Evolutionary conservation across 371 early-diverging fungal species (phyloP).

Genomic region (Syncephalis plumigaleata): DNA sequence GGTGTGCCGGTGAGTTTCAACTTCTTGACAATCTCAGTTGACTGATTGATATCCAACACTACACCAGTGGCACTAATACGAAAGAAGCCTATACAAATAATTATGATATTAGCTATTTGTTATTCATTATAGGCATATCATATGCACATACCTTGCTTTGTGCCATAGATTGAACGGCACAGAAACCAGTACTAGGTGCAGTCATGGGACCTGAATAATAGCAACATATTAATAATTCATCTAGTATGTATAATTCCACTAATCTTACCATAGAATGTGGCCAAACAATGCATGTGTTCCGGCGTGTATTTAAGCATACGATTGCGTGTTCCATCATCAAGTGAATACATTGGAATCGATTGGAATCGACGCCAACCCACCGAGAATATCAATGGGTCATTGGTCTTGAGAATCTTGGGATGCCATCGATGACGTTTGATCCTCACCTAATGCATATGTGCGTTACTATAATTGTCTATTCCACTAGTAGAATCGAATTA

Average conservation of each 20-base stretch:
- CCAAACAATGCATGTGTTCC: slow-evolving; percentile 97
- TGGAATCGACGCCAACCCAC: slow-evolving; percentile 99
- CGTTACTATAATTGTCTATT: neutral
- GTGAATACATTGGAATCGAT: slow-evolving; percentile 85
- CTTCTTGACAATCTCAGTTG: slow-evolving; percentile 92
- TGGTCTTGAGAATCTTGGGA: slow-evolving; percentile 89
- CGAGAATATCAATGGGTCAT: slow-evolving; percentile 94
- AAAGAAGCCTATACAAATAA: slow-evolving; percentile 39
- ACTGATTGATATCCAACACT: slow-evolving; percentile 81
- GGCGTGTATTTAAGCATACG: slow-evolving; percentile 98
- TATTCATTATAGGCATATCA: neutral
- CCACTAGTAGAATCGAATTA: neutral
- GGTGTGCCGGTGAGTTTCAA: slow-evolving; percentile 95
- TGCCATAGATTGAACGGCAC: slow-evolving; percentile 68
- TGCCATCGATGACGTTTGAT: slow-evolving; percentile 98
- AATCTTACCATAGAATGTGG: slow-evolving; percentile 73
- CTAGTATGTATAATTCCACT: slow-evolving; percentile 21
- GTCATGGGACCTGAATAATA: slow-evolving; percentile 46
- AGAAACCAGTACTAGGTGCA: slow-evolving; percentile 93
- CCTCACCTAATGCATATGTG: slow-evolving; percentile 56
- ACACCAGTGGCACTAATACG: slow-evolving; percentile 90
- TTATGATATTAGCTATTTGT: neutral
- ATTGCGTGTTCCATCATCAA: slow-evolving; percentile 86
- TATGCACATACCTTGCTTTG: slow-evolving; percentile 28
- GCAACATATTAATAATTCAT: slow-evolving; percentile 4